phyloP scores from a whole-genome alignment of 192 early-diverging fungal genomes.

The Coemansia sp. region DNA sequence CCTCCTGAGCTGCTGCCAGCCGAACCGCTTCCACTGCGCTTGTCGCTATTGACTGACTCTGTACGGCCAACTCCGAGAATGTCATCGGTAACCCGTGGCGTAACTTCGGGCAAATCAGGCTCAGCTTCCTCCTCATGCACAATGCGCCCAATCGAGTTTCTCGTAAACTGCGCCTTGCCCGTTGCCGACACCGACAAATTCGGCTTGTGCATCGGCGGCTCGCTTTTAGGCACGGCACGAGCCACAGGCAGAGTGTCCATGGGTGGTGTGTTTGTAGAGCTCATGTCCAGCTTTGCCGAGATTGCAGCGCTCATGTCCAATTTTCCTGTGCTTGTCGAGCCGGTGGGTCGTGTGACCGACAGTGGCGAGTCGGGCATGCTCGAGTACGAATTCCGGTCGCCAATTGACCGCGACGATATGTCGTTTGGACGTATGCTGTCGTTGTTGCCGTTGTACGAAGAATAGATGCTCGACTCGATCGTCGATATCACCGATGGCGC shows the following conservation, averaged over 20 bases:
- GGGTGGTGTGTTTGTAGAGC: constrained; percentile 8
- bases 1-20: constrained; percentile 8
- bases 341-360: constrained; percentile 7
- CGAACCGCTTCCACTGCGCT: neutral
- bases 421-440: constrained; percentile 16
- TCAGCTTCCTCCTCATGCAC: constrained; percentile 48
- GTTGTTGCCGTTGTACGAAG: constrained; percentile 33
- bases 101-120: constrained; percentile 38
- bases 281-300: neutral
- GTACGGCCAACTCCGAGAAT: constrained; percentile 50
- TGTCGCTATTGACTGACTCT: constrained; percentile 4
- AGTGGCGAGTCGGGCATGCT: constrained; percentile 39
- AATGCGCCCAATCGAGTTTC: constrained; percentile 50
- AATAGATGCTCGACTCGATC: constrained; percentile 52
- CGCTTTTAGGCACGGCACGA: neutral
- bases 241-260: neutral
- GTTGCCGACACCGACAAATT: constrained; percentile 9
- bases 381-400: constrained; percentile 38
- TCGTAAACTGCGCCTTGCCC: constrained; percentile 38
- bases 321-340: neutral
- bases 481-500: constrained; percentile 48
- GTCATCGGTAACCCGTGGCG: constrained; percentile 51
- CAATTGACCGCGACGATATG: constrained; percentile 32
- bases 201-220: constrained; percentile 2
- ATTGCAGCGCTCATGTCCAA: too few species aligned